Evolutionary conservation across 768 basidiomycete genomes (phyloP).

Genomic region (Pleurotus tuber-regium): DNA sequence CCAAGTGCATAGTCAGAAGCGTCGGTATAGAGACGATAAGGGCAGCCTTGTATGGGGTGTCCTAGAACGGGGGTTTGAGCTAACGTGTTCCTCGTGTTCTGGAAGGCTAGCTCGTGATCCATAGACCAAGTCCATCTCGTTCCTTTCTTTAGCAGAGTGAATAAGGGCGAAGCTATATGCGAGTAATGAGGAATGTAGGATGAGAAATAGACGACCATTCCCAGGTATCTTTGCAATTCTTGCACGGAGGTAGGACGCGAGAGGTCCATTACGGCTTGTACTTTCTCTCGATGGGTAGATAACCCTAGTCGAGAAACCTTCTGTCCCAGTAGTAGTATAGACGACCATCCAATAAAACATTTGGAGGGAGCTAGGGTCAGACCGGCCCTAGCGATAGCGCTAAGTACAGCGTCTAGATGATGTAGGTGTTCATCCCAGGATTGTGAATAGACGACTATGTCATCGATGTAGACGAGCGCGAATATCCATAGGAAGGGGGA

Average conservation of each 20-base stretch:
- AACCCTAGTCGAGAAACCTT: slow-evolving; percentile 10
- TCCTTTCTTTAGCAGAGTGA: slow-evolving; percentile 5
- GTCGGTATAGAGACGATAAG: slow-evolving; percentile 28
- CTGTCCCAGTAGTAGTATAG: too few relatives aligned
- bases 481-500: too few relatives aligned
- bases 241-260: background rate
- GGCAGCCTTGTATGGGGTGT: slow-evolving; percentile 15
- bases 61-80: slow-evolving; percentile 20
- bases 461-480: too few relatives aligned
- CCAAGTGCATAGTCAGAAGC: slow-evolving; percentile 11
- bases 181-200: slow-evolving; percentile 10
- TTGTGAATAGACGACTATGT: too few relatives aligned
- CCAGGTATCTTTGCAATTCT: slow-evolving; percentile 19
- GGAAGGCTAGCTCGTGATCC: slow-evolving; percentile 18
- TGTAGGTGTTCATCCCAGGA: too few relatives aligned
- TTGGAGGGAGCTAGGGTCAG: too few relatives aligned
- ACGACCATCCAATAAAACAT: too few relatives aligned
- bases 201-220: slow-evolving; percentile 14
- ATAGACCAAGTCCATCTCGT: background rate
- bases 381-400: too few relatives aligned
- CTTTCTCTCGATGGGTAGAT: slow-evolving; percentile 11
- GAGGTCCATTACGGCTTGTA: background rate
- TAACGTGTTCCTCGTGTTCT: slow-evolving; percentile 18
- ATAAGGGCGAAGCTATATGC: slow-evolving; percentile 9
- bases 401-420: too few relatives aligned